Evolutionary conservation across 495 filamentous ascomycete genomes (phyloP).

Genomic region (Neohortaea acidophila): DNA sequence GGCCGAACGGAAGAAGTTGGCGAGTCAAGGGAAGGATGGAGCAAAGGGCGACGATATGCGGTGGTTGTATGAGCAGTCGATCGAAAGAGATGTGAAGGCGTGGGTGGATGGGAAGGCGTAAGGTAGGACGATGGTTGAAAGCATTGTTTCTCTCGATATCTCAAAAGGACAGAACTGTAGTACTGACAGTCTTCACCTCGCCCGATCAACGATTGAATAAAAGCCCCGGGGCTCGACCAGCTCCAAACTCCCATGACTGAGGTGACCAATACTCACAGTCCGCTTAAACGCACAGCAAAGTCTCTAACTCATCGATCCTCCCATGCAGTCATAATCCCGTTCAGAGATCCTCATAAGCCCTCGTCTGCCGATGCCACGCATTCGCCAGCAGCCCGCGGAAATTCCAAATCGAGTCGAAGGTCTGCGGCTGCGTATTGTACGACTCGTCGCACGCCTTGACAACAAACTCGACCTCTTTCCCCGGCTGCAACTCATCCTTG

Average conservation of each 20-base stretch:
- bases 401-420: slow-evolving; percentile 37
- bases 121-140: too few species aligned
- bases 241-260: too few species aligned
- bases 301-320: background rate
- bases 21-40: background rate
- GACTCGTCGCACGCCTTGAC: slow-evolving; percentile 45
- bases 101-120: background rate
- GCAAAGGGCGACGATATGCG: slow-evolving; percentile 3
- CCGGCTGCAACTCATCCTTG: slow-evolving; percentile 27
- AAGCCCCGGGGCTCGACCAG: too few species aligned
- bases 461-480: slow-evolving; percentile 23
- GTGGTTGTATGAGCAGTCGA: background rate
- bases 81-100: background rate
- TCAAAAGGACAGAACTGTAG: too few species aligned
- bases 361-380: slow-evolving; percentile 36
- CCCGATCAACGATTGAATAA: too few species aligned
- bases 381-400: slow-evolving; percentile 39
- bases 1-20: background rate
- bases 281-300: slow-evolving; percentile 1
- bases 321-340: background rate
- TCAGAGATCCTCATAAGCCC: background rate
- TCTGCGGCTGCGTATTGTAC: slow-evolving; percentile 42
- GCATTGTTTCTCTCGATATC: too few species aligned
- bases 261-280: too few species aligned
- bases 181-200: too few species aligned